Base-by-base conservation (phyloP, 108 stramenopile genomes). In the Nitzschia sp. region DNA sequence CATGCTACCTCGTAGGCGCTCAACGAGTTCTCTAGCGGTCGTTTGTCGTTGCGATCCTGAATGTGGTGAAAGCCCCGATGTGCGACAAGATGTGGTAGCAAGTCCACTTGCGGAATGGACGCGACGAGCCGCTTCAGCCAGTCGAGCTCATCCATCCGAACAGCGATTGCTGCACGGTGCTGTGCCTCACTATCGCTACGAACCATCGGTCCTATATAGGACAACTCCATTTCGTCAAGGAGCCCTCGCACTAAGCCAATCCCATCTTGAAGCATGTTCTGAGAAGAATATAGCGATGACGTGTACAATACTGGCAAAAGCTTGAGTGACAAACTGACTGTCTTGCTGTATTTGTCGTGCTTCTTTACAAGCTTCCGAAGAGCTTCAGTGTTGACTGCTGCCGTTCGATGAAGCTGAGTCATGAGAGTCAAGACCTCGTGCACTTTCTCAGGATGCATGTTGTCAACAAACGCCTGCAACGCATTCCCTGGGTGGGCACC, bases 41-140 rank as follows among this genome's bases (percentile, higher is more conserved):
- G 80, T 41, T 63, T 80, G 29, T 80, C 82, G 48, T 60, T 77
- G 15, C 76, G 75, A 46, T 86, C 90, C 17, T 66, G 57, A 29
- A 77, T 79, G 36, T 80, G 73, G 61, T 91, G 90, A 63, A 91
- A 91, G 47, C 86, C 90, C 29, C 90, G 76, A 71, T 91, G 90
- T 5, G 90, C 90, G 6, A 91, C 90, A 30, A 76, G 26, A 47
- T 73, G 29, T 54, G 68, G 36, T 13, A 70, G 50, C 0, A 63
- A 52, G 16, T 59, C 73, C 1, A 36, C 22, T 25, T 55, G 31
- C 1, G 54, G 48, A n/a, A 69, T 58, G 25, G 63, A 67, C 28
- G 33, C 3, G 31, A 87, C 75, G 61, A 85, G 72, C 13, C 34
- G 50, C 45, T 69, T 57, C 9, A 90, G 56, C 89, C 89, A 90